Base-by-base conservation (phyloP, 2,329 filamentous ascomycete genomes). In the Penicillium digitatum region DNA sequence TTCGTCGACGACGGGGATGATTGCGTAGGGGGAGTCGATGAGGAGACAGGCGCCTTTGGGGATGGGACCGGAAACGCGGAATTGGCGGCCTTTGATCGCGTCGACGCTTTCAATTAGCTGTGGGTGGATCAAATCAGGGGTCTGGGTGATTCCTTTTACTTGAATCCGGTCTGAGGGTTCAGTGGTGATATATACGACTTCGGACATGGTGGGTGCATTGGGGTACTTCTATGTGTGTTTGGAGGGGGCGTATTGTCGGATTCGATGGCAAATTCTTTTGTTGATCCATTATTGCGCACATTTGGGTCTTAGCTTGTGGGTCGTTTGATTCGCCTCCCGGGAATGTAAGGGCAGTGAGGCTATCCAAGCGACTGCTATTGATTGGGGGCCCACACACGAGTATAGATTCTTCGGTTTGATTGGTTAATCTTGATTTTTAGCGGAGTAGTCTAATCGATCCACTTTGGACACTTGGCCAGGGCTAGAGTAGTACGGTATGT, bases 61-160 rank as follows among this genome's bases (percentile, higher is more conserved):
- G 31, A 71, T 60, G 22, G 52, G 57, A 12, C 56, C 50, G 6
- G 65, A 63, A 27, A 59, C 65, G 9, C 62, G 66, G 5, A 71
- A 59, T 54, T 70, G 67, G n/a, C 69, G 68, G 46, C 69, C 69
- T 52, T 71, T 71, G 54, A 60, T 43, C 16, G 66, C 61, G 50
- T 69, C 61, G 20, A 52, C 46, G 56, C 59, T 66, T 37, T 70
- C 59, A 8, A 61, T 57, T 50, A 71, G 48, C 46, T 68, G 57
- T 4, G 67, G 61, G 55, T 71, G 68, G 59, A 69, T 62, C 67
- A 65, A 69, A 52, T 54, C 24, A 20, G 58, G 55, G 16, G 48
- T 57, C 10, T 56, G 48, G 27, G 20, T 24, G 48, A 48, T 54
- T 40, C 32, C 42, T n/a, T 60, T 45, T 63, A 62, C 47, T 20